Base-by-base conservation (phyloP, 2,329 filamentous ascomycete species). In the Fusarium veterinarium region DNA sequence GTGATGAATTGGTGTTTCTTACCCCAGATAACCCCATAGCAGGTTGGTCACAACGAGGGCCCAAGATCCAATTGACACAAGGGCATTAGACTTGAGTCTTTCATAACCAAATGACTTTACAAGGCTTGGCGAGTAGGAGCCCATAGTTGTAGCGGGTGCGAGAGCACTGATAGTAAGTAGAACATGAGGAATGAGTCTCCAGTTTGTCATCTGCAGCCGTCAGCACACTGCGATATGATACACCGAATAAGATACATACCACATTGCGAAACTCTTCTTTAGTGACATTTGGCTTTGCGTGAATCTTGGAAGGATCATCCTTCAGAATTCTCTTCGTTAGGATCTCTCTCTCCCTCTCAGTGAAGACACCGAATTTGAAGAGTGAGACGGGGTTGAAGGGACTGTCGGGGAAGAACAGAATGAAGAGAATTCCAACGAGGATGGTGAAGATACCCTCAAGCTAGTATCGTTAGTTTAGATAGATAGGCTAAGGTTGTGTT, bases 361-460 rank as follows among this genome's bases (percentile, higher is more conserved):
- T 80, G 52, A 83, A 83, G 60, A 78, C 78, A 11, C 76, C 73
- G 31, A 79, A 48, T 4, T 78, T 76, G 3, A 80, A 33, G 23
- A 81, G 55, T 1, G 79, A 82, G 4, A 79, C 75, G 0, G 80
- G 80, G 14, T 79, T 79, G 45, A 51, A 64, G 13, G 35, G 79
- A 20, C 46, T 69, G n/a, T 72, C 53, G 10, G 74, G 72, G 38
- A 76, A 75, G 14, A 76, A 30, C 1, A 58, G 33, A 3, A 74
- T 46, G 37, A 76, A 76, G 3, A 77, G 8, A 11, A 69, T 20
- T 9, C 71, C 74, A 16, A 76, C 44, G 8, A 78, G 55, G 3
- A 83, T 69, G 20, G 82, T 83, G 37, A 83, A 80, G 9, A 82
- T 73, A 4, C 82, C 82, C 66, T 83, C 81, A 23, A 69, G 28